Conservation (phyloP, 495 filamentous ascomycete genomes). For the Penicillium cosmopolitanum region DNA sequence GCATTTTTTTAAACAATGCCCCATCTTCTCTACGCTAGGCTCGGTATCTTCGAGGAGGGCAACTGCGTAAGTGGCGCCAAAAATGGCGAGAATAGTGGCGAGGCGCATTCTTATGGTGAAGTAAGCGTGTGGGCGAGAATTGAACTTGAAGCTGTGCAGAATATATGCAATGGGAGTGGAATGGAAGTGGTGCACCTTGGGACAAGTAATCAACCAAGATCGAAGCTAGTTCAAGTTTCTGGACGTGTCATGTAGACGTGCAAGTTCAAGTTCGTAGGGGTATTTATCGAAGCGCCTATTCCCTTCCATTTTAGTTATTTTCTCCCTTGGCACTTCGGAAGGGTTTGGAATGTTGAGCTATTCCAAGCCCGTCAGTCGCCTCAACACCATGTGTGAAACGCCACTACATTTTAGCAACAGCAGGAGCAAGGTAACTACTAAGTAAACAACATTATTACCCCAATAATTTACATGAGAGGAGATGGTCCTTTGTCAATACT, state of each 20-base stretch:
- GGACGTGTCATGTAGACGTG: not conserved
- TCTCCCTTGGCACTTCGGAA: not conserved
- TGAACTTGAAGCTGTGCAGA: not conserved
- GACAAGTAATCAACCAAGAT: not conserved
- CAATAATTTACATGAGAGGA: not conserved
- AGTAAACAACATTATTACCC: no score
- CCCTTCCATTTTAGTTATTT: not conserved
- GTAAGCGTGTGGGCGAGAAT: not conserved
- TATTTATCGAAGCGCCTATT: not conserved
- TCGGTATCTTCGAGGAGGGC: constrained; percentile 3
- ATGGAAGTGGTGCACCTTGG: not conserved
- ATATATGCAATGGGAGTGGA: not conserved
- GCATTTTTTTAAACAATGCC: not conserved
- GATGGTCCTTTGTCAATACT: not conserved
- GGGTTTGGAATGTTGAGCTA: not conserved
- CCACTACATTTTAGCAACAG: not conserved
- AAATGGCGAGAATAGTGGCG: not conserved
- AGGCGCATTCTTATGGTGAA: not conserved
- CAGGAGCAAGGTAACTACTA: not conserved
- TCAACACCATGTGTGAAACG: no score
- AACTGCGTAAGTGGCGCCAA: not conserved
- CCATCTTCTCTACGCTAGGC: constrained; percentile 2
- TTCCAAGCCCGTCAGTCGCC: not conserved
- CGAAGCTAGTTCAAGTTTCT: not conserved
- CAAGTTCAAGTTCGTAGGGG: not conserved